phyloP scores from a whole-genome alignment of 352 stramenopile species.

The Phytophthora aleatoria region DNA sequence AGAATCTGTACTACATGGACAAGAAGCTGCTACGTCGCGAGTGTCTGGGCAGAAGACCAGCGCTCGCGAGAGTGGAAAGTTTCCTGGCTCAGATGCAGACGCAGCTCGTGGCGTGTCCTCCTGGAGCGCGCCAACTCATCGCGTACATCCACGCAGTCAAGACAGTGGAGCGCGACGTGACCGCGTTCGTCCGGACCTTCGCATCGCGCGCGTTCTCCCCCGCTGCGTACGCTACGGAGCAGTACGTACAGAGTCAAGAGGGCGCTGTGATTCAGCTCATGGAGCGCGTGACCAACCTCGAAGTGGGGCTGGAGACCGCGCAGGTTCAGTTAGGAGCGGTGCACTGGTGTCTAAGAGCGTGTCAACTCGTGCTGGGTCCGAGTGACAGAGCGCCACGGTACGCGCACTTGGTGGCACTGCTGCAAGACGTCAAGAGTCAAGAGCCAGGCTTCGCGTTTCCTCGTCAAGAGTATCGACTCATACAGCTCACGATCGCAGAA shows the following conservation, averaged over 20 bases:
- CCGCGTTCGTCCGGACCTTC: conserved; percentile 49
- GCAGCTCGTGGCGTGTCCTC: conserved; percentile 54
- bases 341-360: conserved; percentile 82
- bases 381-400: conserved; percentile 57
- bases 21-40: conserved; percentile 53
- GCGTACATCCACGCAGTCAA: conserved; percentile 61
- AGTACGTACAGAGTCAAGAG: conserved; percentile 40
- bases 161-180: conserved; percentile 41
- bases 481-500: conserved; percentile 75
- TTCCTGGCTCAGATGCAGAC: conserved; percentile 64
- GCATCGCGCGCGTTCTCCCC: conserved; percentile 51
- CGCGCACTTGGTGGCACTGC: conserved; percentile 67
- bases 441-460: conserved; percentile 59
- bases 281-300: conserved; percentile 59
- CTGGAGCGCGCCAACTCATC: conserved; percentile 54
- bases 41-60: conserved; percentile 54
- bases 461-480: conserved; percentile 65
- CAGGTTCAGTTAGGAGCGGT: conserved; percentile 61
- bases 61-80: conserved; percentile 51
- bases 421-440: conserved; percentile 55
- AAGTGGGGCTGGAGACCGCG: conserved; percentile 59
- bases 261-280: conserved; percentile 49
- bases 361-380: conserved; percentile 58
- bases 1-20: conserved; percentile 78
- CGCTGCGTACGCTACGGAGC: conserved; percentile 45